Evolutionary conservation across 2,329 filamentous ascomycete species (phyloP).

Genomic region (Penicillium crustosum): DNA sequence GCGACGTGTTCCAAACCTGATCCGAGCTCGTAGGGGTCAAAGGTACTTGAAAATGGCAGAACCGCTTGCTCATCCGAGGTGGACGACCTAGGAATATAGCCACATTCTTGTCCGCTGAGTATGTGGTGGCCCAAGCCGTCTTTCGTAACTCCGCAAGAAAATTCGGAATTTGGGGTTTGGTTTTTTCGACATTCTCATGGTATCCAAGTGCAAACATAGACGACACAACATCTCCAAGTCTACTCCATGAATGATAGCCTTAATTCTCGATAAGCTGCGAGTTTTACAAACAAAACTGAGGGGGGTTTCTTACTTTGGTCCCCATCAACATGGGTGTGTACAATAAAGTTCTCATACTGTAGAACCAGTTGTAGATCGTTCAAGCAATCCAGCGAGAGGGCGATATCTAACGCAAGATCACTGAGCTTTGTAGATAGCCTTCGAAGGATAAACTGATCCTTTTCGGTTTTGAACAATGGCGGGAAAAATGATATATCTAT

Average conservation of each 20-base stretch:
- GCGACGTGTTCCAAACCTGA: conserved; percentile 7
- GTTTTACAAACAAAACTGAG: not conserved
- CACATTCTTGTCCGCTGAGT: conserved; percentile 50
- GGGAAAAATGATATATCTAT: conserved; percentile 35
- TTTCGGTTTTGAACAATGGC: conserved; percentile 29
- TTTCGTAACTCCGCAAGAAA: conserved; percentile 44
- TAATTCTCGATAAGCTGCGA: not conserved
- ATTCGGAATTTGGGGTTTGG: conserved; percentile 26
- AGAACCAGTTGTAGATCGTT: conserved; percentile 49
- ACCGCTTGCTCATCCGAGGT: conserved; percentile 44
- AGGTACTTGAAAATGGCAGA: conserved; percentile 40
- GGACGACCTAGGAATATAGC: conserved; percentile 51
- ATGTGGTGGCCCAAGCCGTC: conserved; percentile 43
- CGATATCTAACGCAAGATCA: conserved; percentile 41
- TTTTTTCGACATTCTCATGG: conserved; percentile 42
- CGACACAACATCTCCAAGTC: conserved; percentile 48
- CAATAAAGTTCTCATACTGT: conserved; percentile 50
- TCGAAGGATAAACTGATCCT: conserved; percentile 28
- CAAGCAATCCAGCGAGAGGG: conserved; percentile 34
- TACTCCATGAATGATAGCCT: conserved; percentile 50
- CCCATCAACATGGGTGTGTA: conserved; percentile 46
- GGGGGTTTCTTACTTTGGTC: conserved; percentile 43
- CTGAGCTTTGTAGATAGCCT: conserved; percentile 30
- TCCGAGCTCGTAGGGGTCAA: conserved; percentile 6
- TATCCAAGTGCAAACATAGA: conserved; percentile 50